Percentiles rank a stretch among this genome's conserved stretches.
These are phyloP conservation scores for Fusarium neocosmosporiellum DNA, from an alignment of 2,329 filamentous ascomycete genomes.

Conservation along the genomic window DNA sequence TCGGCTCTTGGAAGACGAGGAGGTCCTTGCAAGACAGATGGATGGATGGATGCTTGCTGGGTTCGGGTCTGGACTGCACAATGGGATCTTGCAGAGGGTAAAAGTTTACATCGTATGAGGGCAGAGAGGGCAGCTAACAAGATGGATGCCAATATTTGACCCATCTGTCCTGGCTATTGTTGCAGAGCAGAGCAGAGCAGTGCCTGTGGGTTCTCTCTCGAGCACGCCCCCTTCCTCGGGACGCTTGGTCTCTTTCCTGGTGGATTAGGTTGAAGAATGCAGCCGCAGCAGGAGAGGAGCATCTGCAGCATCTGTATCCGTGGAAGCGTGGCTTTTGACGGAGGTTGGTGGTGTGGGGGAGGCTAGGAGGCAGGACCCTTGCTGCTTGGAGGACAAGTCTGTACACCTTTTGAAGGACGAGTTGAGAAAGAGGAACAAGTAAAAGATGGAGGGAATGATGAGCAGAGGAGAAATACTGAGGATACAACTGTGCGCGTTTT, in stretches of 20 bases:
- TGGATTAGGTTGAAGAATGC: neutral
- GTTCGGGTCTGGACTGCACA: neutral
- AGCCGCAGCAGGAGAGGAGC: neutral
- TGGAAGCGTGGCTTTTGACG: neutral
- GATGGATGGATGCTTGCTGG: neutral
- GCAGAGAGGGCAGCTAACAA: neutral
- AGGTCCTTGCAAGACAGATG: neutral
- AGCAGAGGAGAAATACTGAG: neutral
- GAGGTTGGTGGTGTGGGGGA: conserved; percentile 38
- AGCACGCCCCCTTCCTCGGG: neutral
- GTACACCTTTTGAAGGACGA: conserved; percentile 26
- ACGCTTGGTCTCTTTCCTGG: neutral
- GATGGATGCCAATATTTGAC: neutral
- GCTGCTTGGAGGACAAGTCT: conserved; percentile 29
- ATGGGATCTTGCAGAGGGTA: neutral
- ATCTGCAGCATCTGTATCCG: conserved; percentile 1
- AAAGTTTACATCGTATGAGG: conserved; percentile 2
- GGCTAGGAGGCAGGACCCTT: conserved; percentile 33
- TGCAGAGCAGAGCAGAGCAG: neutral
- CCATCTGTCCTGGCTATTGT: neutral
- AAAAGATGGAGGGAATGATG: neutral
- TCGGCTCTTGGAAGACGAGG: conserved; percentile 5
- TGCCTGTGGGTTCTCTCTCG: neutral
- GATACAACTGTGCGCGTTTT: neutral
- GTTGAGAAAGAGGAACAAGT: neutral